phyloP scores from a whole-genome alignment of 441 rosid genomes.

The Euphorbia neoarborescens region DNA sequence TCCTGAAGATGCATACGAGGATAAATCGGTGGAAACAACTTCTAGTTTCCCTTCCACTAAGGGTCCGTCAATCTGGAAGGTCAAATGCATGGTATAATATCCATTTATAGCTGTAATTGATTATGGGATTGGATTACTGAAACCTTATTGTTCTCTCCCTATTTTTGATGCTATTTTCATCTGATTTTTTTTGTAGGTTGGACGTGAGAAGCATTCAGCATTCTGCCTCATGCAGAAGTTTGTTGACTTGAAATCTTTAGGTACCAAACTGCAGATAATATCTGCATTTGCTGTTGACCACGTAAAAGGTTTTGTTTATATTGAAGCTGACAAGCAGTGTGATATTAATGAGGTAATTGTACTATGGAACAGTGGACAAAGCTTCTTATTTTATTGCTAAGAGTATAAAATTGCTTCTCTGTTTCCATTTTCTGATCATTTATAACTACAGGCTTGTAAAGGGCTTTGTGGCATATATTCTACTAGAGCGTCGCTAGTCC shows the following conservation, averaged over 20 bases:
- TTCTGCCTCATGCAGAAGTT: slow-evolving; percentile 93
- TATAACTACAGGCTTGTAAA: slow-evolving; percentile 56
- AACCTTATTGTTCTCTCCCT: background rate
- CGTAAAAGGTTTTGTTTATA: slow-evolving; percentile 61
- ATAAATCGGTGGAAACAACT: slow-evolving; percentile 50
- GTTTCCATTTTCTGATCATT: slow-evolving; percentile 1
- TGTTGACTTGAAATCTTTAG: slow-evolving; percentile 56
- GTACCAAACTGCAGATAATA: slow-evolving; percentile 50
- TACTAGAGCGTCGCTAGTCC: slow-evolving; percentile 49
- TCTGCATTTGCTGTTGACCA: slow-evolving; percentile 74
- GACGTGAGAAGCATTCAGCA: slow-evolving; percentile 64
- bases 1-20: slow-evolving; percentile 49
- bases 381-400: background rate
- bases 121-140: slow-evolving; percentile 1
- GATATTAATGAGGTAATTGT: slow-evolving; percentile 61
- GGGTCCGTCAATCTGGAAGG: slow-evolving; percentile 79
- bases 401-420: background rate
- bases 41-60: slow-evolving; percentile 36
- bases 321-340: slow-evolving; percentile 67
- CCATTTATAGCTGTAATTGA: background rate
- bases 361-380: background rate
- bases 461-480: slow-evolving; percentile 57
- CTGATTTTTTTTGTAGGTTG: slow-evolving; percentile 44
- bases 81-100: slow-evolving; percentile 71
- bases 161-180: slow-evolving; percentile 13